Conservation (phyloP, 345 rosid species). For the Raphanus sativus region DNA sequence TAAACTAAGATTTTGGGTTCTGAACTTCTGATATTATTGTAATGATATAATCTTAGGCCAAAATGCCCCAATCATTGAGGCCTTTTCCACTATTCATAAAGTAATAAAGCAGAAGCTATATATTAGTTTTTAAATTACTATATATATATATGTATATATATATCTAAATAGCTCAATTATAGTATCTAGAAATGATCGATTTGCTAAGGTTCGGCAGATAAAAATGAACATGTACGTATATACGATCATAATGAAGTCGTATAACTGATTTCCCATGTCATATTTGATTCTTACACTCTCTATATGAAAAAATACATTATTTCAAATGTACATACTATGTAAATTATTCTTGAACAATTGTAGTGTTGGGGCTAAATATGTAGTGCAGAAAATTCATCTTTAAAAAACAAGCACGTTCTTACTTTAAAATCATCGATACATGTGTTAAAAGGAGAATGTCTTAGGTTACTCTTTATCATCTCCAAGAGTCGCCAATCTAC, state of each 20-base stretch:
- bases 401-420: constrained; percentile 25
- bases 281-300: background rate
- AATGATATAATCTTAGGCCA: constrained; percentile 6
- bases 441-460: constrained; percentile 31
- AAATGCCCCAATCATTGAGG: constrained; percentile 33
- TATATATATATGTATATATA: too few relatives aligned
- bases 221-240: constrained; percentile 2
- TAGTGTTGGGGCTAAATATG: constrained; percentile 12
- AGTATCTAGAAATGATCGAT: background rate
- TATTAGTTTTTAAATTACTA: background rate
- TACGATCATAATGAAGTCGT: background rate
- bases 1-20: background rate
- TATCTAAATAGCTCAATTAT: background rate
- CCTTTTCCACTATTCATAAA: constrained; percentile 8
- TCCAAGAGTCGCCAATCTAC: constrained; percentile 40
- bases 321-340: background rate
- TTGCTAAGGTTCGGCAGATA: constrained; percentile 3
- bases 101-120: constrained; percentile 8
- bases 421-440: constrained; percentile 28
- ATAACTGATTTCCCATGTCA: background rate
- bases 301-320: background rate
- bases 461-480: constrained; percentile 38
- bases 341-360: background rate
- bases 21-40: background rate
- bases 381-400: background rate